phyloP scores from a whole-genome alignment of 192 early-diverging fungal genomes.

The Thamnidium elegans region DNA sequence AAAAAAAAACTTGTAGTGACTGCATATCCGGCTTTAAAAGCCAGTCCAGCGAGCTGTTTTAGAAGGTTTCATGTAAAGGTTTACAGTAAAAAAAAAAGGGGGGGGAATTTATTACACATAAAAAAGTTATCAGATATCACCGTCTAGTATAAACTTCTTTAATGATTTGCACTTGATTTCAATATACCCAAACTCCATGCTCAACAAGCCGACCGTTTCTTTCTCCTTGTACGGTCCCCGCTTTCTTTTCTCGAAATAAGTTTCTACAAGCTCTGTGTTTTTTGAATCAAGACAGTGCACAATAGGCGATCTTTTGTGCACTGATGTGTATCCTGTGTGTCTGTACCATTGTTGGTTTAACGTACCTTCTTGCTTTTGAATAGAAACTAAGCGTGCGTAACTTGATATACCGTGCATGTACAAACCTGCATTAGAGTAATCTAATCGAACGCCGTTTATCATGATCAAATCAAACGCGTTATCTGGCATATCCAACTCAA shows the following conservation, averaged over 20 bases:
- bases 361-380: background rate
- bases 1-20: too few species aligned
- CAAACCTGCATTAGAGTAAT: background rate
- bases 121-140: background rate
- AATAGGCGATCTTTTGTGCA: background rate
- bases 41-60: too few species aligned
- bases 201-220: background rate
- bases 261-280: too few species aligned
- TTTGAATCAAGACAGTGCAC: background rate
- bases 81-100: too few species aligned
- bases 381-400: background rate
- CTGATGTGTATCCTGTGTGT: background rate
- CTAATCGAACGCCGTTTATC: slow-evolving; percentile 2
- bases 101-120: too few species aligned
- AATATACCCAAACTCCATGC: background rate
- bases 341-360: background rate
- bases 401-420: slow-evolving; percentile 3
- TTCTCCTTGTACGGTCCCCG: too few species aligned
- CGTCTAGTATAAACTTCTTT: slow-evolving; percentile 3
- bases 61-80: too few species aligned
- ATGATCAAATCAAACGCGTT: background rate
- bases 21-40: too few species aligned
- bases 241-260: too few species aligned
- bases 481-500: background rate
- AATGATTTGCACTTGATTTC: slow-evolving; percentile 4